Percentiles rank a stretch among this genome's conserved stretches.
These are phyloP conservation scores for Sugiyamaella chiloensis DNA, from an alignment of 805 yeast species.

Conservation along the genomic window DNA sequence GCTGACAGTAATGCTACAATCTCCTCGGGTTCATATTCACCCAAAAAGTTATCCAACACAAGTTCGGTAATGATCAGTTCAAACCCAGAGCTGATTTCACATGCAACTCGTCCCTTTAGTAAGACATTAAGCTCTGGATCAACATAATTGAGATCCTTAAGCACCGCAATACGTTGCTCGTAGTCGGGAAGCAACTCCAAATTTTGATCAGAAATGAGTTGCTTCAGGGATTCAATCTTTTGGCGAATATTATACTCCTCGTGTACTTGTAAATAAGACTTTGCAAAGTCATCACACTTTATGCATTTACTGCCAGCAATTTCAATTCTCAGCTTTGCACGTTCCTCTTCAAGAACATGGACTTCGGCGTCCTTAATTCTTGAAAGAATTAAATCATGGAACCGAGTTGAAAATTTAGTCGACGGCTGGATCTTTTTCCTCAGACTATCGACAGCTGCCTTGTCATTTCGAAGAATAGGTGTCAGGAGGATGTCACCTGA, in stretches of 20 bases:
- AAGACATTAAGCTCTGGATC: slow-evolving; percentile 69
- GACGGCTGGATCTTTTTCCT: slow-evolving; percentile 6
- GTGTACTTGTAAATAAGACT: slow-evolving; percentile 45
- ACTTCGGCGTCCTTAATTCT: slow-evolving; percentile 36
- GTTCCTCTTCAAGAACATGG: slow-evolving; percentile 39
- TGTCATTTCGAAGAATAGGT: not conserved
- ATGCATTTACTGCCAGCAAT: slow-evolving; percentile 32
- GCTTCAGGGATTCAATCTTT: slow-evolving; percentile 54
- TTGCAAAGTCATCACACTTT: slow-evolving; percentile 43
- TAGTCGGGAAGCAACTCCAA: slow-evolving; percentile 89
- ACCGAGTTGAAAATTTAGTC: slow-evolving; percentile 23
- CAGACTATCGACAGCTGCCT: not conserved
- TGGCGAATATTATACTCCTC: slow-evolving; percentile 44
- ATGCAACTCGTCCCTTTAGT: slow-evolving; percentile 88
- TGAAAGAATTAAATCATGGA: slow-evolving; percentile 45
- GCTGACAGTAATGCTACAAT: slow-evolving; percentile 91
- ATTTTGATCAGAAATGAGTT: slow-evolving; percentile 78
- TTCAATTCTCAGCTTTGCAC: slow-evolving; percentile 35
- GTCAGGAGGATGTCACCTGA: not conserved
- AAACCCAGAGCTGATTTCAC: slow-evolving; percentile 77
- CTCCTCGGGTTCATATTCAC: slow-evolving; percentile 92
- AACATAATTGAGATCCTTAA: slow-evolving; percentile 74
- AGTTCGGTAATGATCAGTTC: slow-evolving; percentile 87
- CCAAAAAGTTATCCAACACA: slow-evolving; percentile 84
- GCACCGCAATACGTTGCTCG: slow-evolving; percentile 78